These are phyloP conservation scores for Pseudogymnoascus sp. DNA, from an alignment of 2,329 filamentous ascomycete species.

Conservation along the genomic window DNA sequence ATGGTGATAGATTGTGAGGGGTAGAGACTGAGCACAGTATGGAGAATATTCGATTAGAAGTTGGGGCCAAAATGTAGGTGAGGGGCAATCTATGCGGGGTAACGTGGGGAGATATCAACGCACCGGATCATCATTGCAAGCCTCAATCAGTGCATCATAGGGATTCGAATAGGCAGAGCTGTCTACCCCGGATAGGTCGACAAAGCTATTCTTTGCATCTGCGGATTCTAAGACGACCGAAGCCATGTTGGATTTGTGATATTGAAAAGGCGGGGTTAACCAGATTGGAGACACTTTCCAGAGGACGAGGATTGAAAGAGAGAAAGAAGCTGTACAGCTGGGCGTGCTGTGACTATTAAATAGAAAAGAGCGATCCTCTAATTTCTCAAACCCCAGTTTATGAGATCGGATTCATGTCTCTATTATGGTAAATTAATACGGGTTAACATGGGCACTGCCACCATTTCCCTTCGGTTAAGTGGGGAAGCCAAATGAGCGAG, in stretches of 20 bases:
- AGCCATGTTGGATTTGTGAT: conserved; percentile 17
- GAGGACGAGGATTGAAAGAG: not conserved
- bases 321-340: not conserved
- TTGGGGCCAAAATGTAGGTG: not conserved
- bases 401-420: not conserved
- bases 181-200: conserved; percentile 29
- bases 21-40: not conserved
- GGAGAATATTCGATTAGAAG: not conserved
- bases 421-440: not conserved
- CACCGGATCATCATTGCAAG: conserved; percentile 28
- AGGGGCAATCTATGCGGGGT: conserved; percentile 1
- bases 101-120: conserved; percentile 5
- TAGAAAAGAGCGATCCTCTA: not conserved
- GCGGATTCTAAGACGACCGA: conserved; percentile 17
- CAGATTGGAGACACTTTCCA: not conserved
- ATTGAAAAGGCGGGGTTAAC: not conserved
- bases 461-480: not conserved
- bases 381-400: not conserved
- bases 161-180: conserved; percentile 24
- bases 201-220: conserved; percentile 28
- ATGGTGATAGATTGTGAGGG: not conserved
- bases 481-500: not conserved
- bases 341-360: not conserved
- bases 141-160: conserved; percentile 29
- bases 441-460: not conserved